A percentile compares a stretch with the other conserved stretches of the same genome.
Evolutionary conservation across 805 yeast species (phyloP).

Genomic region (Yamadazyma sp.): DNA sequence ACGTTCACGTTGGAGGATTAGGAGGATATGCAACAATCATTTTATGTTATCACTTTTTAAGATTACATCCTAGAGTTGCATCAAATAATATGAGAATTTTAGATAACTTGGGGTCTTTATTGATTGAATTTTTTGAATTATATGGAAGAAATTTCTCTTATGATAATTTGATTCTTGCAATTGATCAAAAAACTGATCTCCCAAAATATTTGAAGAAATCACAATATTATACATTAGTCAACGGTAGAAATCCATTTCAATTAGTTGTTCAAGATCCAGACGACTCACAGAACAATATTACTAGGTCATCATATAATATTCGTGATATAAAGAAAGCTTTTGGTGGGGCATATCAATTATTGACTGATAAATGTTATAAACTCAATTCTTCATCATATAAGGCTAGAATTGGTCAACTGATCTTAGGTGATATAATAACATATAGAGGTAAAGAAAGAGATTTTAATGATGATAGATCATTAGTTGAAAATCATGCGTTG

Average conservation of each 20-base stretch:
- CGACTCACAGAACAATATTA: conserved; percentile 77
- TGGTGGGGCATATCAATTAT: conserved; percentile 79
- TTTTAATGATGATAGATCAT: conserved; percentile 68
- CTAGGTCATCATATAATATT: conserved; percentile 80
- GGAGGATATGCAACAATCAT: conserved; percentile 96
- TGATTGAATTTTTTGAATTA: conserved; percentile 88
- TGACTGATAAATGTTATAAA: conserved; percentile 73
- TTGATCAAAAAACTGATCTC: conserved; percentile 48
- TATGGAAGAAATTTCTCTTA: conserved; percentile 90
- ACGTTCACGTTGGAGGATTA: conserved; percentile 89
- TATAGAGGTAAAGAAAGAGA: conserved; percentile 73
- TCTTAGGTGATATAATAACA: conserved; percentile 75
- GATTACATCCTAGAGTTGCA: conserved; percentile 72
- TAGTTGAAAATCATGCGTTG: conserved; percentile 60
- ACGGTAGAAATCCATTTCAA: conserved; percentile 54
- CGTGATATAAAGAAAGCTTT: conserved; percentile 80
- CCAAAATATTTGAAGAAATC: conserved; percentile 62
- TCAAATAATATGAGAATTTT: conserved; percentile 63
- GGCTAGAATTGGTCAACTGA: conserved; percentile 65
- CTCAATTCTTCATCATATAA: conserved; percentile 64
- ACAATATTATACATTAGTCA: conserved; percentile 43
- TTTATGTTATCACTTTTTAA: conserved; percentile 72
- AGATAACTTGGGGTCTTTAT: conserved; percentile 78
- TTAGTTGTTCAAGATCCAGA: conserved; percentile 87
- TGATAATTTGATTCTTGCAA: conserved; percentile 70